Evolutionary conservation across 495 filamentous ascomycete species (phyloP), one percentile per base, ranked within the genome.

Genomic region (Cercophora samala): DNA sequence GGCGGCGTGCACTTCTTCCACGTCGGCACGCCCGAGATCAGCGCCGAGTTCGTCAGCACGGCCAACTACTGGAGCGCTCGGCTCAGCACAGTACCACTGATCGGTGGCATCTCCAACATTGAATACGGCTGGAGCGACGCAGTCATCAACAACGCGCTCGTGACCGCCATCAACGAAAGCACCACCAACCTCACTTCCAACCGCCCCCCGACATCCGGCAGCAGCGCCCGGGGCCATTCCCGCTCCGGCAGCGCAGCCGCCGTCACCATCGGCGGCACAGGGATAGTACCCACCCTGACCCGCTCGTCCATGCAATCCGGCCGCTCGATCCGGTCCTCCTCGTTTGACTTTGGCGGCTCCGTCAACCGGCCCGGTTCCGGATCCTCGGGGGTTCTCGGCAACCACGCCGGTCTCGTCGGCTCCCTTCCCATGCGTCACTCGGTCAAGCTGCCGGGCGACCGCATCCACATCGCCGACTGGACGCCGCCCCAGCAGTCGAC

Each of bases 61-160:
- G 94, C 92, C 70, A 99, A 99, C 79, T 99, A 99, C 79, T 99
- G 95, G 95, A 92, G 91, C 72, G 93, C 95, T 2, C 86, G 95
- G 55, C 82, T 98, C 9, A 96, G 92, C 72, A 97, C 97, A 67
- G 91, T 97, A 68, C 95, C 95, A 13, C 81, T 98, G 4, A 85
- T 93, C 9, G 95, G 94, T 25, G 94, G 92, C 68, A 89, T 98
- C 72, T 96, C 92, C 79, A 99, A 97, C 72, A 89, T 98, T 62
- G 96, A 99, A 76, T 97, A 97, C 74, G 95, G 95, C 64, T 98
- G 96, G 95, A 90, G 91, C 64, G 93, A 97, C 58, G 81, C 85
- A n/a, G 84, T 97, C 70, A 88, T 97, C 73, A 94, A 96, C 71
- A 85, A 86, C 59, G 87, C 89, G 13, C 78, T 92, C 42, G 81